Evolutionary conservation across 164 flowering plant species (phyloP).

Genomic region (Malania oleifera): DNA sequence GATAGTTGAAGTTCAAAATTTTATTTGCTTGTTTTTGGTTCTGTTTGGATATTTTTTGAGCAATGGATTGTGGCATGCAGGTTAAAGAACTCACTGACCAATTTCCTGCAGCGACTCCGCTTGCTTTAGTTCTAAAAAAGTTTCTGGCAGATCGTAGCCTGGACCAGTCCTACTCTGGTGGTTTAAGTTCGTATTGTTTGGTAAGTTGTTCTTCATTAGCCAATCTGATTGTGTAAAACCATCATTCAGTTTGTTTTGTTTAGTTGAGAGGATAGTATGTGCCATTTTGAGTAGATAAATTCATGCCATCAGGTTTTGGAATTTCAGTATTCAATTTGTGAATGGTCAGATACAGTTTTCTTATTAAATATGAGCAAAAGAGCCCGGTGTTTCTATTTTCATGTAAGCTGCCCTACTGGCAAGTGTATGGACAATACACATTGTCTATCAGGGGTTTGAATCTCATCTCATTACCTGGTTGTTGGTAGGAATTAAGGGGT

Average conservation of each 20-base stretch:
- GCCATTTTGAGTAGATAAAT: background rate
- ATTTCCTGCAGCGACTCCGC: constrained; percentile 89
- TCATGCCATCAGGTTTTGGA: background rate
- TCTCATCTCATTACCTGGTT: too few species aligned
- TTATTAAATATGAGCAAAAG: too few species aligned
- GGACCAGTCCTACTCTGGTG: constrained; percentile 97
- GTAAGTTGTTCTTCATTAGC: constrained; percentile 31
- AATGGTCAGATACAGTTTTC: too few species aligned
- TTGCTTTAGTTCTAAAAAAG: constrained; percentile 88
- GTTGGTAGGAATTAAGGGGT: too few species aligned
- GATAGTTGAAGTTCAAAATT: background rate
- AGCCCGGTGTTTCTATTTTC: too few species aligned
- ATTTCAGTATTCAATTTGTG: background rate
- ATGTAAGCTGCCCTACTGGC: too few species aligned
- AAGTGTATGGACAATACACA: too few species aligned
- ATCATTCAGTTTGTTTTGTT: background rate
- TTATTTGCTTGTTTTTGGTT: background rate
- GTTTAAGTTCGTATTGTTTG: constrained; percentile 94
- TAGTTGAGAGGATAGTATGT: too few species aligned
- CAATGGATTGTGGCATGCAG: constrained; percentile 29
- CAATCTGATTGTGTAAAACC: background rate
- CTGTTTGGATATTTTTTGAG: background rate
- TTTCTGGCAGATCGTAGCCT: constrained; percentile 93
- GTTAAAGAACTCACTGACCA: constrained; percentile 85
- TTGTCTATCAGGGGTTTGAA: too few species aligned